These are phyloP conservation scores for Synchytrium microbalum DNA, from an alignment of 371 early-diverging fungal species.

Conservation along the genomic window DNA sequence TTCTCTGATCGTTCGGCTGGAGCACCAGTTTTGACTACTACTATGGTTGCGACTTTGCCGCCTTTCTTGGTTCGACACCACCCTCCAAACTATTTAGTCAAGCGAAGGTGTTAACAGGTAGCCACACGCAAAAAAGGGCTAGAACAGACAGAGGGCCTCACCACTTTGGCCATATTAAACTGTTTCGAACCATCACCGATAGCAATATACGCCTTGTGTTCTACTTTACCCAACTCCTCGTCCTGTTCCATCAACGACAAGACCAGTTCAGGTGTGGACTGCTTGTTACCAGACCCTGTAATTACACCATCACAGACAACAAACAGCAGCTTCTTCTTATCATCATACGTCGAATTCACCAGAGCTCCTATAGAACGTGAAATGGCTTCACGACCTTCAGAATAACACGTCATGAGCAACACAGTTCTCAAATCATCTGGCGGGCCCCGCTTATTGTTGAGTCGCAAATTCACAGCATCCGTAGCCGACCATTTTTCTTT, in stretches of 20 bases:
- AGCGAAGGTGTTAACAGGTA: constrained; percentile 70
- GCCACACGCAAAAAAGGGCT: constrained; percentile 79
- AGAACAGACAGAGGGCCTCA: constrained; percentile 48
- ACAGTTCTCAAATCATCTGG: constrained; percentile 60
- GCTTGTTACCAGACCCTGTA: constrained; percentile 28
- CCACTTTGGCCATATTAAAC: constrained; percentile 76
- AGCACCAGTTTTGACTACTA: constrained; percentile 88
- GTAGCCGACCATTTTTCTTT: too few relatives aligned
- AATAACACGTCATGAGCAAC: constrained; percentile 49
- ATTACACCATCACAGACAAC: constrained; percentile 45
- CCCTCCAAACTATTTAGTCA: constrained; percentile 84
- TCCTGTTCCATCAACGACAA: constrained; percentile 50
- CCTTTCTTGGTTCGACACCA: constrained; percentile 84
- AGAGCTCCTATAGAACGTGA: constrained; percentile 86
- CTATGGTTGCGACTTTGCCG: constrained; percentile 80
- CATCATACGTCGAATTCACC: constrained; percentile 74
- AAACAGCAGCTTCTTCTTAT: constrained; percentile 63
- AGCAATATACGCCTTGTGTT: constrained; percentile 61
- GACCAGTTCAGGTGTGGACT: constrained; percentile 31
- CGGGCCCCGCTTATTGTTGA: constrained; percentile 49
- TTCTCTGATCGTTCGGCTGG: constrained; percentile 42
- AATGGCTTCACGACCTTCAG: constrained; percentile 60
- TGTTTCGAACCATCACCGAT: constrained; percentile 87
- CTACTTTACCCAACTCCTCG: constrained; percentile 33
- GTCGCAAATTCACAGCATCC: too few relatives aligned